Base-by-base conservation (phyloP, 352 stramenopile species). In the Phytophthora pseudosyringae region DNA sequence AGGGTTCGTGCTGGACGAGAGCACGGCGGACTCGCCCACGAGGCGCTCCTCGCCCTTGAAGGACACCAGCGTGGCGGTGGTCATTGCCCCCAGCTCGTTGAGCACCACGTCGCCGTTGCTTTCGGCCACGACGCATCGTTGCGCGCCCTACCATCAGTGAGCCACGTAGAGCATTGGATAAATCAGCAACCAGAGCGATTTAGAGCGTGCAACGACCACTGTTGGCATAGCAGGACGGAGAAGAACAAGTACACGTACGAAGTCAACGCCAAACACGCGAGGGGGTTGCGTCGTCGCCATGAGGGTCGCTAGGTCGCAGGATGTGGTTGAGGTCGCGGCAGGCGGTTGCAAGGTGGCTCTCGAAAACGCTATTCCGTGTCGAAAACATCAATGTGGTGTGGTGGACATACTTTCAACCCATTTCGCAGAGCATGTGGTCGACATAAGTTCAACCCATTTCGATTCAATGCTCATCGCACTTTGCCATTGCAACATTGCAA, bases 61-160 rank as follows among this genome's bases (percentile, higher is more conserved):
- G n/a, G 88, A 86, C 55, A 97, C 86, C 16, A 96, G 71, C 32
- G 84, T 93, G 28, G 89, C 86, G 3, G 86, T 94, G 31, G 88
- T 95, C 81, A 96, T 93, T 43, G 76, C 81, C 36, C 90, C 90
- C 8, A 97, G 83, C 69, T 97, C 89, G 53, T 96, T 97, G 33
- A 95, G 83, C 67, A 96, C 82, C 29, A 96, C 87, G 36, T 95
- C 89, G 47, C 88, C 88, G 2, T 71, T 78, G 64, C 64, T 77
- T 49, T 80, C 78, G 26, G 87, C 84, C 10, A 93, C 76, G 5
- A 95, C 87, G 50, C 80, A 95, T 59, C 83, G 87, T 71, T 90
- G 81, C 25, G 87, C 88, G 50, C 87, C 83, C 87, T 93, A 36
- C 7, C 13, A 49, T 6, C 29, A 26, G 48, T n/a, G 7, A 58